Conservation (phyloP, 140 eudicot species). For the Flaveria floridana region DNA sequence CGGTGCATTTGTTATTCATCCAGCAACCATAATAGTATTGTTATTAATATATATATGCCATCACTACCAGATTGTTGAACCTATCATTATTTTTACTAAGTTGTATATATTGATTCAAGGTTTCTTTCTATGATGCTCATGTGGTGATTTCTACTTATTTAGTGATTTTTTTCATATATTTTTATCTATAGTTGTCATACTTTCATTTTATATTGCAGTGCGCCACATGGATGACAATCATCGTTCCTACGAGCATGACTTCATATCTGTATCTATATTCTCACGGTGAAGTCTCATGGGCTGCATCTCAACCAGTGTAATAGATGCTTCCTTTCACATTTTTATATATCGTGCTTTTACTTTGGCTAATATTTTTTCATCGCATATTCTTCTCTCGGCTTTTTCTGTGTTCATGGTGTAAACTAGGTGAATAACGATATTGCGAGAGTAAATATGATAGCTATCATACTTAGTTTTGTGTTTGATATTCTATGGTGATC, state of each 20-base stretch:
- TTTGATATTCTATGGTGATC: background rate
- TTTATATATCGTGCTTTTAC: conserved; percentile 17
- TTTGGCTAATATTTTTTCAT: conserved; percentile 10
- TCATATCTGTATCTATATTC: conserved; percentile 96
- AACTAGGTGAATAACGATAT: conserved; percentile 12
- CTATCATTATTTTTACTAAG: conserved; percentile 10
- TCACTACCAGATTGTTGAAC: background rate
- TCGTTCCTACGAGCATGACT: conserved; percentile 99
- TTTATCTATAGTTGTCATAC: conserved; percentile 1
- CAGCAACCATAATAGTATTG: background rate
- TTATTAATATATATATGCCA: background rate
- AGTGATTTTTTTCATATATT: conserved; percentile 11
- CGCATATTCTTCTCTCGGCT: background rate
- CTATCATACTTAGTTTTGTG: background rate
- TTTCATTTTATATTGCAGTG: conserved; percentile 56
- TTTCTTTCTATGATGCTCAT: background rate
- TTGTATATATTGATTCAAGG: background rate
- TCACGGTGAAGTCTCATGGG: conserved; percentile 96
- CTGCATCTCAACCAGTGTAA: conserved; percentile 99
- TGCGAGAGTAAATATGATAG: conserved; percentile 5
- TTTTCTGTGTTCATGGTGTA: background rate
- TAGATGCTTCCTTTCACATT: conserved; percentile 80
- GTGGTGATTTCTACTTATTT: background rate
- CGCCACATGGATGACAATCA: conserved; percentile 97
- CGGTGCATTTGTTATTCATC: background rate